phyloP scores from a whole-genome alignment of 257 asterid genomes.

The Rehmannia glutinosa region DNA sequence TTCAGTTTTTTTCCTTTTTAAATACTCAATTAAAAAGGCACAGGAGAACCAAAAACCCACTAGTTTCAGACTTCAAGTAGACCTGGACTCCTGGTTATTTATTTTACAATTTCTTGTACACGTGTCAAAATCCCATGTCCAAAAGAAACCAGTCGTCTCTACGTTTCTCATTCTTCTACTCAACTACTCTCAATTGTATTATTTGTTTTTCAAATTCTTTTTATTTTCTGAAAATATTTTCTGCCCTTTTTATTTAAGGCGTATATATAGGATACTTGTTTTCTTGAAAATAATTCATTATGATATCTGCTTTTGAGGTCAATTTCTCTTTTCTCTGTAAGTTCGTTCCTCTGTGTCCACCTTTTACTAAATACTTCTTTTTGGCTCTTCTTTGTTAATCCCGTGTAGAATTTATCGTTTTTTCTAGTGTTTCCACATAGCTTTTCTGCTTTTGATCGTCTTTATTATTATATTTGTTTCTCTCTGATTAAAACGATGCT shows the following conservation, averaged over 20 bases:
- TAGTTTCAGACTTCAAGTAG: too few species aligned
- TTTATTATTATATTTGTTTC: not conserved
- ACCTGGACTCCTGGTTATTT: not conserved
- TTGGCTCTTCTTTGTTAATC: not conserved
- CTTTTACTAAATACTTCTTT: not conserved
- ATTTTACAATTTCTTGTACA: not conserved
- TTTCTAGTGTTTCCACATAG: not conserved
- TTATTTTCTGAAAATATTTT: not conserved
- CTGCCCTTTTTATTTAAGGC: not conserved
- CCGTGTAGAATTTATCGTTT: not conserved
- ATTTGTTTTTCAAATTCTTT: not conserved
- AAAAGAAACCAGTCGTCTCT: constrained; percentile 14
- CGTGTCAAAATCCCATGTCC: constrained; percentile 27
- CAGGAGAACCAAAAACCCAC: too few species aligned
- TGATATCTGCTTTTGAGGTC: constrained; percentile 14
- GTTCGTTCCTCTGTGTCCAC: constrained; percentile 15
- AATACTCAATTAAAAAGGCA: too few species aligned
- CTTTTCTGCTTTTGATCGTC: constrained; percentile 16
- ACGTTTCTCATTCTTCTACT: constrained; percentile 37
- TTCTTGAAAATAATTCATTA: not conserved
- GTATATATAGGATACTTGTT: not conserved
- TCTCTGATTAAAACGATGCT: not conserved
- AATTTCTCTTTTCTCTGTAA: too few species aligned
- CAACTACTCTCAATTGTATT: constrained; percentile 20
- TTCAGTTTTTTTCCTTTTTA: too few species aligned